Evolutionary conservation across 768 basidiomycete species (phyloP), one percentile per base, ranked within the genome.

Genomic region (Trametes cinnabarina): DNA sequence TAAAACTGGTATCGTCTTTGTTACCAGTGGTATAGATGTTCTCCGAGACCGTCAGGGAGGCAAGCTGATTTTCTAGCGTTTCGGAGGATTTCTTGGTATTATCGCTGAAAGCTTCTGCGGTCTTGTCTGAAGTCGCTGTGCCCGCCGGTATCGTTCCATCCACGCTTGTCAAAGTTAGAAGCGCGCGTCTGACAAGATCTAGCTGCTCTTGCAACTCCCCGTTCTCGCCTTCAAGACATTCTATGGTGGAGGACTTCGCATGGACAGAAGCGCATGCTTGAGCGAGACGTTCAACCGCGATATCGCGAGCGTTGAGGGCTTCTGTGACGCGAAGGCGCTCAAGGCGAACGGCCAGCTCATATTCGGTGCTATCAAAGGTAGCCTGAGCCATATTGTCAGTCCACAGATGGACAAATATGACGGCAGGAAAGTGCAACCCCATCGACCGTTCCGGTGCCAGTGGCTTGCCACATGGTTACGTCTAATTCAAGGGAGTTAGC

Each of bases 251-350:
- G 1, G 79, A 76, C 70, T 88, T 88, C 66, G 85, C 78, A n/a
- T 79, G 79, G 63, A 89, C 73, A 0, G 84, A 83, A 14, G 73
- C 67, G 65, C 83, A 86, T 10, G 85, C 85, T 44, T 83, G 79
- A 30, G 79, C 75, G 12, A 90, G 77, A 28, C 81, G 81, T 40
- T 79, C 71, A 1, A 87, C 79, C 15, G 79, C 81, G 28, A 77
- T 79, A 65, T 90, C 88, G 39, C 88, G 82, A 28, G 87, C 88
- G 25, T 71, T 73, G 51, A 85, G 68, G 1, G 84, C 85, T 64
- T 89, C 86, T 20, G 68, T 69, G 1, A 84, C 79, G 12, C 61
- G 58, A 25, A 63, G 19, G 32, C 61, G 32, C 19, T 65, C 64
- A 4, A 63, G 47, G 3, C 55, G 54, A 8, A 61, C 47, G 20